Conservation (phyloP, 1,284 basidiomycete genomes). For the Ustilago crameri region DNA sequence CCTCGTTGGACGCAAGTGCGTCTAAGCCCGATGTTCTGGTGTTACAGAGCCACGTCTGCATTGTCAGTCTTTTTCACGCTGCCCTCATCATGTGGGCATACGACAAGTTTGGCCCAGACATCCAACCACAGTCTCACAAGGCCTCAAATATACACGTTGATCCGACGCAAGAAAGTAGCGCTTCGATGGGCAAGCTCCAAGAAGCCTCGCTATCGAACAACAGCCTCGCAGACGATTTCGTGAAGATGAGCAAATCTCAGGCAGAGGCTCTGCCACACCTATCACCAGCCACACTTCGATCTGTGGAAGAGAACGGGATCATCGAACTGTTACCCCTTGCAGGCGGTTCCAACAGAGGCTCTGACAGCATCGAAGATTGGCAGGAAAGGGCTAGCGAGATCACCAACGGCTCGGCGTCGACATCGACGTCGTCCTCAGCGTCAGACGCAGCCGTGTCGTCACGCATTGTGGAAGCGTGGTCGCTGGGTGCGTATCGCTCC, state of each 20-base stretch:
- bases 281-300: slow-evolving; percentile 6
- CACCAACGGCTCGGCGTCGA: slow-evolving; percentile 4
- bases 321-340: slow-evolving; percentile 3
- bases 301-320: slow-evolving; percentile 1
- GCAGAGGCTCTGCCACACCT: slow-evolving; percentile 5
- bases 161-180: neutral
- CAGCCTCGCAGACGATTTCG: neutral
- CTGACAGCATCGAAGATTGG: neutral
- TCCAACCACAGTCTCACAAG: neutral
- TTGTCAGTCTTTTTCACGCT: slow-evolving; percentile 21
- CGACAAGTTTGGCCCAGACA: slow-evolving; percentile 6
- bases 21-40: slow-evolving; percentile 5
- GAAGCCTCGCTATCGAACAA: too few relatives aligned
- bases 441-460: neutral
- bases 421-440: slow-evolving; percentile 3
- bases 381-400: slow-evolving; percentile 8
- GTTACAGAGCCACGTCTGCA: slow-evolving; percentile 15
- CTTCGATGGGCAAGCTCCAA: neutral
- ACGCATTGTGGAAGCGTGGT: slow-evolving; percentile 14
- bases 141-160: too few relatives aligned
- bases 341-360: neutral
- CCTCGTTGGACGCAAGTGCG: slow-evolving; percentile 4
- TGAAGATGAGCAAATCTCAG: slow-evolving; percentile 4
- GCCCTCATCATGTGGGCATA: slow-evolving; percentile 23
- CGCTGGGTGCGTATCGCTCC: slow-evolving; percentile 11